These are phyloP conservation scores for Suillus weaverae DNA, from an alignment of 768 basidiomycete species.

Conservation along the genomic window DNA sequence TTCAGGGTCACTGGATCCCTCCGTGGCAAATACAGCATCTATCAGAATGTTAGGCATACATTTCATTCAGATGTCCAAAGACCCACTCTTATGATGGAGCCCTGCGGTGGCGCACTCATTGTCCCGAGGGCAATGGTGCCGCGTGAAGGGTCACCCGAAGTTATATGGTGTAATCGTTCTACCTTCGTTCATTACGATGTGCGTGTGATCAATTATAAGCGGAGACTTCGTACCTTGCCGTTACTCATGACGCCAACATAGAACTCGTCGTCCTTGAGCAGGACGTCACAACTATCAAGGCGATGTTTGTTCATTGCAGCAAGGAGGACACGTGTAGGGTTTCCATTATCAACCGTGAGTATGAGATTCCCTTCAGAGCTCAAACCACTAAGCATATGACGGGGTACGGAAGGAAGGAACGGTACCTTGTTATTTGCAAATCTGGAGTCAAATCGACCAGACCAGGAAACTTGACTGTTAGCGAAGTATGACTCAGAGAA, in stretches of 20 bases:
- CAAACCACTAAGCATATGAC: background rate
- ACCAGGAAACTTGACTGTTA: conserved; percentile 35
- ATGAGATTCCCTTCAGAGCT: conserved; percentile 78
- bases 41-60: conserved; percentile 1
- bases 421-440: conserved; percentile 57
- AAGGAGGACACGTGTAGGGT: conserved; percentile 63
- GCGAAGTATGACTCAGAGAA: conserved; percentile 11
- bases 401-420: background rate
- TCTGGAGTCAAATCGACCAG: conserved; percentile 42
- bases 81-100: conserved; percentile 53
- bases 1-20: conserved; percentile 8
- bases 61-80: background rate
- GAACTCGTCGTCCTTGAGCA: conserved; percentile 57
- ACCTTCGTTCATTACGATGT: background rate
- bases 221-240: conserved; percentile 16
- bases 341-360: conserved; percentile 51
- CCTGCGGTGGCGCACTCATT: conserved; percentile 47
- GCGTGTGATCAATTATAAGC: background rate
- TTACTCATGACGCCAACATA: conserved; percentile 45
- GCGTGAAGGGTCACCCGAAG: conserved; percentile 70
- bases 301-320: conserved; percentile 45
- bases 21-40: conserved; percentile 46
- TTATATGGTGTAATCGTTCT: conserved; percentile 53
- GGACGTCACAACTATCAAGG: conserved; percentile 20
- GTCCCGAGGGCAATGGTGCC: conserved; percentile 65